A percentile compares a stretch with the other conserved stretches of the same genome.
These are phyloP conservation scores for Eremothecium coryli DNA, from an alignment of 1,139 yeast genomes.

Conservation along the genomic window DNA sequence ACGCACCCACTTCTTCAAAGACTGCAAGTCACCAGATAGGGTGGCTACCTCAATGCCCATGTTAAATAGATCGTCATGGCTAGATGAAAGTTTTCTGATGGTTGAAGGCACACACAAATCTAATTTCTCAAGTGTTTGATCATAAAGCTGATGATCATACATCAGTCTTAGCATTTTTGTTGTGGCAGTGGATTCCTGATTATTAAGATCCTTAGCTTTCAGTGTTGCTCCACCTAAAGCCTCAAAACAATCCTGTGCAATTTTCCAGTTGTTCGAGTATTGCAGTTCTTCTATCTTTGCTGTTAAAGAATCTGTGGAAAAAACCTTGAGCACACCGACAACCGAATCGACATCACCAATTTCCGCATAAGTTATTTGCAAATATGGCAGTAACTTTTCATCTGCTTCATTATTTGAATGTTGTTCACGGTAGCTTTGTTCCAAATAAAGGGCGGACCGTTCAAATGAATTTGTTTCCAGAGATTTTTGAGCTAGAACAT, in stretches of 20 bases:
- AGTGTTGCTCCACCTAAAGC: constrained; percentile 45
- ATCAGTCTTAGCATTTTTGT: constrained; percentile 43
- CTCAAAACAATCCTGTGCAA: constrained; percentile 80
- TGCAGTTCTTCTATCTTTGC: constrained; percentile 75
- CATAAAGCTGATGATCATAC: constrained; percentile 50
- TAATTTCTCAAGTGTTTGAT: constrained; percentile 35
- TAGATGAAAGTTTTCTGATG: constrained; percentile 20
- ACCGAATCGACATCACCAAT: constrained; percentile 86
- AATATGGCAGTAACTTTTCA: constrained; percentile 40
- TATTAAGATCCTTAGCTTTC: constrained; percentile 25
- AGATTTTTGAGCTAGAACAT: constrained; percentile 66
- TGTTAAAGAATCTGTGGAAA: constrained; percentile 57
- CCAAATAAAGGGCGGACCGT: constrained; percentile 80
- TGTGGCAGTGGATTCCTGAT: constrained; percentile 33
- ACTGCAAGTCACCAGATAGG: constrained; percentile 46
- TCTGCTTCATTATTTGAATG: constrained; percentile 30
- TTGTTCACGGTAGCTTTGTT: constrained; percentile 53
- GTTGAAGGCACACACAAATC: constrained; percentile 17
- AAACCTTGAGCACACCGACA: constrained; percentile 72
- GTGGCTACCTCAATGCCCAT: constrained; percentile 73
- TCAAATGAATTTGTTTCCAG: constrained; percentile 81
- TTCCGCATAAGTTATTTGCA: constrained; percentile 75
- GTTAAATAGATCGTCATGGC: constrained; percentile 45
- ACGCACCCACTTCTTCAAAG: constrained; percentile 50
- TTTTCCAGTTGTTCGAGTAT: constrained; percentile 77